A percentile compares a stretch with the other conserved stretches of the same genome.
Conservation (phyloP, 305 asterid species). For the Fraxinus xanthoxyloides region DNA sequence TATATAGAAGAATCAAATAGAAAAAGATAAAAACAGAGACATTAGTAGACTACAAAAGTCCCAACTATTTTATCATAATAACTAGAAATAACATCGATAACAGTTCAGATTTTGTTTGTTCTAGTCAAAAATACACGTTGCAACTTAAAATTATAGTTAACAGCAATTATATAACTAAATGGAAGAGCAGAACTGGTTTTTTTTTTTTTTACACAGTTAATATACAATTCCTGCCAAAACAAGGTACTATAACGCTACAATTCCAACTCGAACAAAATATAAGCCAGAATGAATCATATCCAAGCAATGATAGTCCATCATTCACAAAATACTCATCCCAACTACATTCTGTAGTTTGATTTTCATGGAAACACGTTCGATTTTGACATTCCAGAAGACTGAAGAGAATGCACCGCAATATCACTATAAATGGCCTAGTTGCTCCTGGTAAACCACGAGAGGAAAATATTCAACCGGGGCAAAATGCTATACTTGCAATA, state of each 20-base stretch:
- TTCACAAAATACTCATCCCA: conserved; percentile 1
- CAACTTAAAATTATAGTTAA: neutral
- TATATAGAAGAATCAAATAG: too few species aligned
- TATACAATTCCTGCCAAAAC: conserved; percentile 18
- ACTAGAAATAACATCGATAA: neutral
- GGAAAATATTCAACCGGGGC: conserved; percentile 5
- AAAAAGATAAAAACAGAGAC: neutral
- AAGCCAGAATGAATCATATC: neutral
- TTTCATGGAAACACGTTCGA: neutral
- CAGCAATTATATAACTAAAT: neutral
- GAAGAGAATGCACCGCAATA: neutral
- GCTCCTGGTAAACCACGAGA: conserved; percentile 33
- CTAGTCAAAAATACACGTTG: neutral
- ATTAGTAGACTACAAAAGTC: neutral
- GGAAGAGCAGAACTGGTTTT: neutral
- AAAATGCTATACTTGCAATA: neutral
- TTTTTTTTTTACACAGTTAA: neutral
- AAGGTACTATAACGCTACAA: neutral
- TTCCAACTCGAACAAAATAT: conserved; percentile 3
- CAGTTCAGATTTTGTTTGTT: neutral
- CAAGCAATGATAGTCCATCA: neutral
- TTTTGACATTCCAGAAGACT: neutral
- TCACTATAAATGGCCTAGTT: conserved; percentile 32
- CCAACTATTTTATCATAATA: neutral
- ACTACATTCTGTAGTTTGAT: neutral